Evolutionary conservation across 2,329 filamentous ascomycete genomes (phyloP).

Genomic region (Claviceps sp.): DNA sequence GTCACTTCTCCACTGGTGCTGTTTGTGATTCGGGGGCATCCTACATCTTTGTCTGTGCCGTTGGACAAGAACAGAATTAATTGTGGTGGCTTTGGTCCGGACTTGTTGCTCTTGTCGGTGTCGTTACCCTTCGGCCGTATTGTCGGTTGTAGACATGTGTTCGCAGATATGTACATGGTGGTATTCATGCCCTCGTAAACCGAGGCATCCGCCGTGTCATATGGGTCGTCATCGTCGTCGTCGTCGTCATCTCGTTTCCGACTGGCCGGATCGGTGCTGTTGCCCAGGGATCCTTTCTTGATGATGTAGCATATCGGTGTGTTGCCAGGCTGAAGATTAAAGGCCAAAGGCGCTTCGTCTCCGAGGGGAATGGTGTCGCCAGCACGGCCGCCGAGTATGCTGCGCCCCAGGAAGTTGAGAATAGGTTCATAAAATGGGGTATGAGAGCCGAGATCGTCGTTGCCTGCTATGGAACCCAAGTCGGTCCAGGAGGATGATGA

Average conservation of each 20-base stretch:
- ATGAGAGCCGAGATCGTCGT: conserved; percentile 8
- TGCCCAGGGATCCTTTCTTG: conserved; percentile 16
- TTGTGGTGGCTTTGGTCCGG: conserved; percentile 44
- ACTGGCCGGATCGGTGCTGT: conserved; percentile 7
- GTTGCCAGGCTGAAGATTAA: conserved; percentile 49
- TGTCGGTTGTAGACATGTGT: conserved; percentile 67
- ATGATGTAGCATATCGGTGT: conserved; percentile 32
- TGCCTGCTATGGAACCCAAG: background rate
- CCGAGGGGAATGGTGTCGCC: conserved; percentile 35
- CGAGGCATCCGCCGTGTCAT: background rate
- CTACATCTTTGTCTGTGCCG: conserved; percentile 16
- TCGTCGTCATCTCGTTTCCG: background rate
- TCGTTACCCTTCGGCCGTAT: conserved; percentile 2
- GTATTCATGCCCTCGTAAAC: conserved; percentile 7
- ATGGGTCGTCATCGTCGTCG: background rate
- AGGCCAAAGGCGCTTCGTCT: conserved; percentile 50
- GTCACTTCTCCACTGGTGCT: conserved; percentile 14
- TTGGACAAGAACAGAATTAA: conserved; percentile 66
- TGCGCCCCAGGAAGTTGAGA: conserved; percentile 47
- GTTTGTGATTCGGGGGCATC: conserved; percentile 15
- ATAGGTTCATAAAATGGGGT: conserved; percentile 40
- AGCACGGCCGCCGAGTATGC: conserved; percentile 50
- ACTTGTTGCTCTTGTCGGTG: background rate
- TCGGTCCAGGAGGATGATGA: background rate
- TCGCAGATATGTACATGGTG: conserved; percentile 69